Percentiles rank a stretch among this genome's conserved stretches.
phyloP scores from a whole-genome alignment of 2,329 filamentous ascomycete genomes.

The Fusarium graminum region DNA sequence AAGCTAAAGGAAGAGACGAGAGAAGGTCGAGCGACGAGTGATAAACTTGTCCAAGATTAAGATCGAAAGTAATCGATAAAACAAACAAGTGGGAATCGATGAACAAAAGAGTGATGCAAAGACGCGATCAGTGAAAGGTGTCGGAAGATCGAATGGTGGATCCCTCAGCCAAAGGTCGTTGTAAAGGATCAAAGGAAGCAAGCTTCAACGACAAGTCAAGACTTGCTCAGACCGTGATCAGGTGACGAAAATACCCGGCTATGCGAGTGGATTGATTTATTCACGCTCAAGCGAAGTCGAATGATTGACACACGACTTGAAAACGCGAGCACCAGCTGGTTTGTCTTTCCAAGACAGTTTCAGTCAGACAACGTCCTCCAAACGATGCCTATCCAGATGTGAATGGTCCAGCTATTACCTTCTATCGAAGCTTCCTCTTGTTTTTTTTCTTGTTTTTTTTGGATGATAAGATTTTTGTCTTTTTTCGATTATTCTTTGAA shows the following conservation, averaged over 20 bases:
- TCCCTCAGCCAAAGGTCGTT: slow-evolving; percentile 22
- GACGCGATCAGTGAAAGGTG: slow-evolving; percentile 33
- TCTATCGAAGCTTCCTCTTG: slow-evolving; percentile 35
- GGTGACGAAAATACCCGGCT: slow-evolving; percentile 30
- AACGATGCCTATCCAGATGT: slow-evolving; percentile 43
- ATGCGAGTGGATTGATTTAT: slow-evolving; percentile 30
- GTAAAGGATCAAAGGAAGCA: slow-evolving; percentile 33
- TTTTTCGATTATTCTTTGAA: slow-evolving; percentile 48
- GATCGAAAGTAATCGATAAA: slow-evolving; percentile 40
- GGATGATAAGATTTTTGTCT: slow-evolving; percentile 34
- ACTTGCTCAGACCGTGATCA: slow-evolving; percentile 32
- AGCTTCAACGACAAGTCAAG: slow-evolving; percentile 24
- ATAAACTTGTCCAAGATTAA: slow-evolving; percentile 41
- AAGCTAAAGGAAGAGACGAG: slow-evolving; percentile 31
- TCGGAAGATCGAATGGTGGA: slow-evolving; percentile 25
- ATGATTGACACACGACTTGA: slow-evolving; percentile 43
- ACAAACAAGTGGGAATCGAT: slow-evolving; percentile 36
- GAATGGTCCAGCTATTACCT: slow-evolving; percentile 37
- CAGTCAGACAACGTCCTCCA: slow-evolving; percentile 37
- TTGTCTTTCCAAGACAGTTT: slow-evolving; percentile 43
- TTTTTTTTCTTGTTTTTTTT: slow-evolving; percentile 49
- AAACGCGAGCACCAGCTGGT: slow-evolving; percentile 47
- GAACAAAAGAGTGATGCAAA: slow-evolving; percentile 46
- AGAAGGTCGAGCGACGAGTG: slow-evolving; percentile 39
- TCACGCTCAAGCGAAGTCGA: slow-evolving; percentile 47